Percentiles rank a stretch among this genome's conserved stretches.
Evolutionary conservation across 257 asterid species (phyloP).

Genomic region (Avicennia marina): DNA sequence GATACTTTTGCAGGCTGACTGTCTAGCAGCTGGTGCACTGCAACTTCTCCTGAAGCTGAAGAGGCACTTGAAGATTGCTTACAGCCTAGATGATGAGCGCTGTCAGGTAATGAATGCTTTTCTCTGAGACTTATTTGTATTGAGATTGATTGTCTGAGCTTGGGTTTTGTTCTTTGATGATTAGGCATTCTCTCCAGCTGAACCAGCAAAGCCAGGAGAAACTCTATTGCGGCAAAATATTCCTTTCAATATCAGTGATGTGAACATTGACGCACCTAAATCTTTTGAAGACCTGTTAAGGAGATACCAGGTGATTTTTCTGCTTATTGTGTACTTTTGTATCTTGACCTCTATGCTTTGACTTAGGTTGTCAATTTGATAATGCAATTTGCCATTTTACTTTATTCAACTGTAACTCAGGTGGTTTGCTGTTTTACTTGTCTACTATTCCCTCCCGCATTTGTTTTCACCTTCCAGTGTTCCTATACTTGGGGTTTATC

Average conservation of each 20-base stretch:
- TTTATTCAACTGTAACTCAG: no score
- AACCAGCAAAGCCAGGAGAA: constrained; percentile 76
- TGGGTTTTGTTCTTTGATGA: constrained; percentile 8
- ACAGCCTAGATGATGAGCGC: constrained; percentile 75
- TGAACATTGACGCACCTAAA: constrained; percentile 60
- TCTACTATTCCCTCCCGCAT: no score
- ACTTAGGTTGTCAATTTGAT: no score
- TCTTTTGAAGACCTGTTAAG: constrained; percentile 51
- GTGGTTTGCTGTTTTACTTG: no score
- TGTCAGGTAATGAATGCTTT: constrained; percentile 63
- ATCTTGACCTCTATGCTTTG: background rate
- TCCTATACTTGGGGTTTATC: no score
- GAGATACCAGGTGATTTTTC: constrained; percentile 75
- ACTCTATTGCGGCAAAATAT: constrained; percentile 57
- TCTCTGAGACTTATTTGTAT: constrained; percentile 12
- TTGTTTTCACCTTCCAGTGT: no score
- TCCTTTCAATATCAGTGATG: constrained; percentile 56
- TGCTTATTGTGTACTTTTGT: constrained; percentile 5
- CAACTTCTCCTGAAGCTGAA: constrained; percentile 89
- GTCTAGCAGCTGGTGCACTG: constrained; percentile 82
- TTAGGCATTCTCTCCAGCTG: constrained; percentile 84
- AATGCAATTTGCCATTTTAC: no score
- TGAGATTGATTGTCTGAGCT: constrained; percentile 4
- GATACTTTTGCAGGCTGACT: constrained; percentile 59
- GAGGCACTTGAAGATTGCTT: constrained; percentile 90